phyloP scores from a whole-genome alignment of 352 stramenopile genomes.

The Lagenidium sp. region DNA sequence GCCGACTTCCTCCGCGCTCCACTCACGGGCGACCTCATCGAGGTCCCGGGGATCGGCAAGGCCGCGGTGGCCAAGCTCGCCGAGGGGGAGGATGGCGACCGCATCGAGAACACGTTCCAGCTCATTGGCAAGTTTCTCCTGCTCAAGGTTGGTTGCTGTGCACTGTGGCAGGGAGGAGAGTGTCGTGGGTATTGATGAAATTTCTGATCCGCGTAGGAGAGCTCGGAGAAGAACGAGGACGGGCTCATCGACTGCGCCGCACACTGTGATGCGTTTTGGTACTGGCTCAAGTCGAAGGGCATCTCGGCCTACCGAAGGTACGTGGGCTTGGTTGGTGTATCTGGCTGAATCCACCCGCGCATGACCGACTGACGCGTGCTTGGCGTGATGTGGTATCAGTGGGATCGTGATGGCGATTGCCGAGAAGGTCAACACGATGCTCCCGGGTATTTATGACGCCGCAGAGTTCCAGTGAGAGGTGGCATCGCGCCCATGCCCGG shows the following conservation, averaged over 20 bases:
- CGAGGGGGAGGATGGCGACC: slow-evolving; percentile 71
- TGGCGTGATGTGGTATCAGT: no score
- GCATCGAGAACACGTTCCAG: slow-evolving; percentile 96
- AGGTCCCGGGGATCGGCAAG: slow-evolving; percentile 93
- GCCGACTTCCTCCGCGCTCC: slow-evolving; percentile 89
- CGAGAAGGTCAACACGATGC: slow-evolving; percentile 96
- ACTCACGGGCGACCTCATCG: slow-evolving; percentile 89
- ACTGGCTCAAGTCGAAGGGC: slow-evolving; percentile 93
- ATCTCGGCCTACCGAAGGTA: slow-evolving; percentile 92
- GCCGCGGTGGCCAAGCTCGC: slow-evolving; percentile 84
- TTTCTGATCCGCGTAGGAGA: slow-evolving; percentile 19
- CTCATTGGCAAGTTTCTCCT: slow-evolving; percentile 94
- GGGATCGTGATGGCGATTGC: slow-evolving; percentile 96
- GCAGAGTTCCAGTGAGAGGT: slow-evolving; percentile 91
- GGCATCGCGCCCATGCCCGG: background rate
- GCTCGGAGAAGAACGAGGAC: slow-evolving; percentile 84
- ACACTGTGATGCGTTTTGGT: slow-evolving; percentile 97
- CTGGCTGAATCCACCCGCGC: no score
- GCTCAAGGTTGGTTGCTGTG: slow-evolving; percentile 46
- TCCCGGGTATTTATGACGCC: slow-evolving; percentile 95
- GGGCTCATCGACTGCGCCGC: slow-evolving; percentile 87
- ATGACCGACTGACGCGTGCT: no score
- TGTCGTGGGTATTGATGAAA: slow-evolving; percentile 12
- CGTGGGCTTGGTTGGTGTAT: no score
- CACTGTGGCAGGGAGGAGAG: slow-evolving; percentile 10